phyloP scores from a whole-genome alignment of 176 grass and related monocot genomes.

The Avena insularis region DNA sequence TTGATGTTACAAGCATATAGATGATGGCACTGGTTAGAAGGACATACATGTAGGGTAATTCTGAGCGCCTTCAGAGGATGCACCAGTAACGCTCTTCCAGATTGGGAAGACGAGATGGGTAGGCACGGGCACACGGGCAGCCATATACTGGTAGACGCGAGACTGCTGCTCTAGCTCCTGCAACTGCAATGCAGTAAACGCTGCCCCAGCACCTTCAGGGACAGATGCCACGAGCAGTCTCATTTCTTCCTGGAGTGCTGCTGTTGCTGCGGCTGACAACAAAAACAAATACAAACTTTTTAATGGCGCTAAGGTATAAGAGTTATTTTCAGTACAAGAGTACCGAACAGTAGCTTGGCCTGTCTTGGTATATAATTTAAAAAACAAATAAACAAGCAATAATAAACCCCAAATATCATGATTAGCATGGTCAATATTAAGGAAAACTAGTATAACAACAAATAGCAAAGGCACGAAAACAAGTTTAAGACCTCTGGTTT shows the following conservation, averaged over 20 bases:
- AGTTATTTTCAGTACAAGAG: constrained; percentile 20
- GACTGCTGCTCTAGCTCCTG: constrained; percentile 98
- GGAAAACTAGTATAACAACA: constrained; percentile 31
- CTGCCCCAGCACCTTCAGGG: constrained; percentile 63
- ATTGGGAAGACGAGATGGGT: constrained; percentile 94
- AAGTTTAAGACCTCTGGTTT: neutral
- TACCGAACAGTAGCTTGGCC: neutral
- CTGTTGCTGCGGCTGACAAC: constrained; percentile 48
- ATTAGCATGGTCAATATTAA: constrained; percentile 19
- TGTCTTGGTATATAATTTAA: neutral
- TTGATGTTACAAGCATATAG: neutral
- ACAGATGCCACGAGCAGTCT: constrained; percentile 50
- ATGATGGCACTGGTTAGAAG: constrained; percentile 22
- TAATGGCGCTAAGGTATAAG: neutral
- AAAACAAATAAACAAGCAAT: constrained; percentile 18
- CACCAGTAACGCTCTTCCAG: constrained; percentile 89
- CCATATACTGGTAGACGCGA: constrained; percentile 93
- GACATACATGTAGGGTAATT: constrained; percentile 86
- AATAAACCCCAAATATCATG: constrained; percentile 14
- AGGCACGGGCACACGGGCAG: constrained; percentile 86
- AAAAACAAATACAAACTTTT: constrained; percentile 25
- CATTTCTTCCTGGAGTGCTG: constrained; percentile 64
- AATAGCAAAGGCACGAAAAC: neutral
- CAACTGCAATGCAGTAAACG: constrained; percentile 81
- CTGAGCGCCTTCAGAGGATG: constrained; percentile 75